Evolutionary conservation across 2,329 filamentous ascomycete species (phyloP), one percentile per base, ranked within the genome.

Genomic region (Alternaria infectoria): DNA sequence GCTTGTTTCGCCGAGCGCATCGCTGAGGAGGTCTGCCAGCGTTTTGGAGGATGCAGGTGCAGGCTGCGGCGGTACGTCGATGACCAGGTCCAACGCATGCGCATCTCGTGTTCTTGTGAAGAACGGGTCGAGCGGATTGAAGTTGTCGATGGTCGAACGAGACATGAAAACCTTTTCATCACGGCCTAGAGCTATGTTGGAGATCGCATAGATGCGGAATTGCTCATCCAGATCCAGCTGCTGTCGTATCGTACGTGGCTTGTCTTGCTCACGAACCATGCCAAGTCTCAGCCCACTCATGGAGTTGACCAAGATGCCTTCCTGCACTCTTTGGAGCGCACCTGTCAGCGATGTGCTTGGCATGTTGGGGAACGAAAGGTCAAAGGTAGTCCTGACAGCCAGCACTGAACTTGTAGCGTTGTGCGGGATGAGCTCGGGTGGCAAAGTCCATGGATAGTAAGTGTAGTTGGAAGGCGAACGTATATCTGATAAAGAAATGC

Each of bases 391-490:
- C 17, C 91, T 90, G 60, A 89, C 84, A 6, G 88, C 85, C 68
- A 97, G 90, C 12, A 87, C 88, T 5, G 90, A 86, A 69, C 93
- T 97, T n/a, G 86, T 90, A 0, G 91, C 95, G 72, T 96, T 89
- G 10, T 83, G 80, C 0, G 94, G 93, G 3, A 97, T 86, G 70
- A 97, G 84, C 25, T 88, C 85, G 1, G 85, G 83, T 0, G 96
- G 95, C 0, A 99, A 83, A 0, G 96, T 98, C 95, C 95, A 98
- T 0, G 96, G 96, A 74, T 93, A 98, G 72, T 92, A 90, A 0
- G 91, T 95, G 77, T 94, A 90, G 72, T 97, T 97, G 1, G 89
- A 89, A 7, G 87, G 87, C 13, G 89, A 90, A 63, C 76, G 82
- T 59, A 85, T 80, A 74, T 86, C 87, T 8, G 84, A 83, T 26